These are phyloP conservation scores for Ophiostoma pallidulum DNA, from an alignment of 2,329 filamentous ascomycete species.

Conservation along the genomic window DNA sequence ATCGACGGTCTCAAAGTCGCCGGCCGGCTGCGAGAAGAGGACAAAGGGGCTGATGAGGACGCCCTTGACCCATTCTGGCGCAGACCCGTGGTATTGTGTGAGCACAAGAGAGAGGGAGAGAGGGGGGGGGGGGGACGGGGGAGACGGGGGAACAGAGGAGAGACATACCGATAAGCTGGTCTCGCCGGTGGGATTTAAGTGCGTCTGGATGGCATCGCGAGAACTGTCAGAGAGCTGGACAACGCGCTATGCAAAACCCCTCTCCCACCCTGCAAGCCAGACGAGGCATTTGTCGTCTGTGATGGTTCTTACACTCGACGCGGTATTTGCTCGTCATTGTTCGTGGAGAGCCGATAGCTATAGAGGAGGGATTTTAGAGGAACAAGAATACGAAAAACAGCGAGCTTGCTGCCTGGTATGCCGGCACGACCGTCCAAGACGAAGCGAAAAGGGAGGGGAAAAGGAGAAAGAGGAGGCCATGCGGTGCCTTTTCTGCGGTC, in stretches of 20 bases:
- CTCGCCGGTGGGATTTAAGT: constrained; percentile 75
- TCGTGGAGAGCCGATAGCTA: too few relatives aligned
- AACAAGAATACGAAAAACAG: not conserved
- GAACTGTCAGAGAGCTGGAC: too few relatives aligned
- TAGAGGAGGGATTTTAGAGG: too few relatives aligned
- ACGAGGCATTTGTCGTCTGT: too few relatives aligned
- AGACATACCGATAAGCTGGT: constrained; percentile 59
- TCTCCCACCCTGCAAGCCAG: not conserved
- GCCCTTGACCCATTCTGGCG: constrained; percentile 86
- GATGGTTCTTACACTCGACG: constrained; percentile 57
- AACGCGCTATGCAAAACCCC: too few relatives aligned
- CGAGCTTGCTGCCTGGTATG: too few relatives aligned
- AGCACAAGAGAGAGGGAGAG: not conserved
- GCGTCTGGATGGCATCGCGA: too few relatives aligned
- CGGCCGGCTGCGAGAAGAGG: constrained; percentile 87
- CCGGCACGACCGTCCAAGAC: too few relatives aligned
- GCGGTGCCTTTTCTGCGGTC: too few relatives aligned
- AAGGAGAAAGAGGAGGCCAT: not conserved
- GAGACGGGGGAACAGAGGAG: too few relatives aligned
- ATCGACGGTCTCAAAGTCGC: constrained; percentile 63
- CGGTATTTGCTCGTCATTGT: constrained; percentile 55
- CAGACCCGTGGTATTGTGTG: too few relatives aligned
- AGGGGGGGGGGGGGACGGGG: not conserved
- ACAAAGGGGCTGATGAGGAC: constrained; percentile 93
- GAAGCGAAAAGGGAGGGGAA: not conserved